Evolutionary conservation across 1,284 basidiomycete species (phyloP).

Genomic region (Ustilago trichophora): DNA sequence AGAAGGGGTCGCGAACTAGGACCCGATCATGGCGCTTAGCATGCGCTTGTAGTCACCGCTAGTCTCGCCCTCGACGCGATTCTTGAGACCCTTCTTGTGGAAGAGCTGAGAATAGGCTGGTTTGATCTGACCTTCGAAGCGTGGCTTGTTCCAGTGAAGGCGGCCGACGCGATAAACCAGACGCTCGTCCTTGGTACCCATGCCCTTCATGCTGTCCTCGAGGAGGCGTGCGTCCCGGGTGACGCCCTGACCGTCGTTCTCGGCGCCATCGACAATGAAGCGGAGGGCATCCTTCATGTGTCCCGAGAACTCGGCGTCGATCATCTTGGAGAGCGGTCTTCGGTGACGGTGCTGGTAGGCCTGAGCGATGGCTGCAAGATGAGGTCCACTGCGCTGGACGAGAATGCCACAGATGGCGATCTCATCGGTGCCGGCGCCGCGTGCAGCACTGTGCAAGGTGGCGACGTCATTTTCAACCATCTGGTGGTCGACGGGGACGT

Average conservation of each 20-base stretch:
- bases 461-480: conserved; percentile 47
- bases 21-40: conserved; percentile 51
- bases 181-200: conserved; percentile 62
- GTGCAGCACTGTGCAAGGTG: conserved; percentile 36
- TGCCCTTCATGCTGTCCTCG: conserved; percentile 62
- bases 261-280: conserved; percentile 62
- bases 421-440: conserved; percentile 57
- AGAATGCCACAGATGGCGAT: conserved; percentile 63
- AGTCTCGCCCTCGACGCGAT: conserved; percentile 57
- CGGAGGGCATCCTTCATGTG: conserved; percentile 62
- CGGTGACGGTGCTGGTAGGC: conserved; percentile 54
- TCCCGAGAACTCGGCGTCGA: conserved; percentile 61
- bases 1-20: no score
- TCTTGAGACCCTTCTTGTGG: conserved; percentile 56
- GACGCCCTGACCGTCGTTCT: conserved; percentile 58
- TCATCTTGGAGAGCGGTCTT: conserved; percentile 48
- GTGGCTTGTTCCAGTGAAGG: conserved; percentile 59
- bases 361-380: conserved; percentile 60
- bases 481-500: conserved; percentile 42
- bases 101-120: conserved; percentile 57
- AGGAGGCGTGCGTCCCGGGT: conserved; percentile 61
- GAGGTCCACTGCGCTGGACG: conserved; percentile 56
- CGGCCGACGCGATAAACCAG: conserved; percentile 55
- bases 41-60: conserved; percentile 60
- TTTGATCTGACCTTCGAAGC: conserved; percentile 61